Evolutionary conservation across 768 basidiomycete genomes (phyloP), one percentile per base, ranked within the genome.

Genomic region (Daedalea quercina): DNA sequence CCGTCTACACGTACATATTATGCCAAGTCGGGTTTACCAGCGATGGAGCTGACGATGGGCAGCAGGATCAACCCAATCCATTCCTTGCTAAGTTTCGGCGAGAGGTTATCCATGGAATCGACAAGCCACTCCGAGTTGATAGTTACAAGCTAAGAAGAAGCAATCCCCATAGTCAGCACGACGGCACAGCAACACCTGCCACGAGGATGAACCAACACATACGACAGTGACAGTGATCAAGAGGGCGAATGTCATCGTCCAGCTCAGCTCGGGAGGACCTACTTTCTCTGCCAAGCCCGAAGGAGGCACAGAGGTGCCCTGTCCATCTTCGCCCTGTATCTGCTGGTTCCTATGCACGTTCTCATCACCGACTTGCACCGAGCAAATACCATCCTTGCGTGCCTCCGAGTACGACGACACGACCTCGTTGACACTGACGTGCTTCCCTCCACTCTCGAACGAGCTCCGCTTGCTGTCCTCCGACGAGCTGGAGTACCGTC

Each of bases 51-150:
- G 37, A 94, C 86, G 17, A 85, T 84, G 2, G 94, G 94, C 9
- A 97, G 77, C 13, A 98, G 65, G 59, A 98, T 91, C 33, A 97
- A 71, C 15, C 85, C 93, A 53, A 94, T 77, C 84, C 91, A 98
- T 65, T 93, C 87, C 57, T 89, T 88, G 63, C 81, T 85, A 56
- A 98, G 80, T 11, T 54, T 74, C 19, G 62, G 69, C 1, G 86
- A 85, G 50, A 95, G 73, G 35, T 81, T 84, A 63, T 92, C 80
- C 80, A 96, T 90, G 8, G 87, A 84, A 62, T 81, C 83, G 8
- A 97, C 92, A 15, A 97, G 73, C 68, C 76, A 81, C 60, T 86
- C 85, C 9, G 85, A 84, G 6, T 76, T 84, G 53, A 87, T 65
- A 11, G 81, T 75, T 22, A 79, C 81, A 4, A 82, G 58, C 76